phyloP scores from a whole-genome alignment of 2,329 filamentous ascomycete species.

The Verticillium dahliae region DNA sequence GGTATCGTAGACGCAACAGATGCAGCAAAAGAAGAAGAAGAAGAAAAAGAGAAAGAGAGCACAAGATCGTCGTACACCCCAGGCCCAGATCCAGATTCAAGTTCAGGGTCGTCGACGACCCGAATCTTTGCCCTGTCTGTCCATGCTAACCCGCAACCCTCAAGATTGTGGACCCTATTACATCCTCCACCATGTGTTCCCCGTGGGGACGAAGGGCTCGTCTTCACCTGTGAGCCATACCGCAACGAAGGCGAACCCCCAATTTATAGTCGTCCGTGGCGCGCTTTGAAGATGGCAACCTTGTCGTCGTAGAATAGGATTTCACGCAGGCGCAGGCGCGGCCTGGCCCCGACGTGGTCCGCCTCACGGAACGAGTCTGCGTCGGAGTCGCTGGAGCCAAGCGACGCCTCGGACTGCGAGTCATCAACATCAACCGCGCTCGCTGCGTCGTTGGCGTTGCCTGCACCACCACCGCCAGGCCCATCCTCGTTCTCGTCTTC shows the following conservation, averaged over 20 bases:
- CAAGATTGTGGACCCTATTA: background rate
- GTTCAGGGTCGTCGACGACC: background rate
- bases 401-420: conserved; percentile 14
- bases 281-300: conserved; percentile 71
- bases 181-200: background rate
- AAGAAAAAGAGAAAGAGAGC: conserved; percentile 1
- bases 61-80: background rate
- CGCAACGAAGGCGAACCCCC: background rate
- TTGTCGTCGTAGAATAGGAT: conserved; percentile 84
- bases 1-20: background rate
- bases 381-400: conserved; percentile 28
- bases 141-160: background rate
- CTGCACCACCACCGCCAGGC: conserved; percentile 26
- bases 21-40: background rate
- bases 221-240: too few relatives aligned
- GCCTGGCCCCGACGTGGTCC: conserved; percentile 25
- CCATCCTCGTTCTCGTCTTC: conserved; percentile 20
- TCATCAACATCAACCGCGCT: conserved; percentile 20
- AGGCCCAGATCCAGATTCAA: background rate
- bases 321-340: conserved; percentile 60
- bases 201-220: background rate
- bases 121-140: background rate
- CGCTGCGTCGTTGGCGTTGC: conserved; percentile 22
- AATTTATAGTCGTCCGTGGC: conserved; percentile 49
- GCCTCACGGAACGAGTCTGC: conserved; percentile 44